Evolutionary conservation across 2,329 filamentous ascomycete species (phyloP), one percentile per base, ranked within the genome.

Genomic region (Microcyclospora pomicola): DNA sequence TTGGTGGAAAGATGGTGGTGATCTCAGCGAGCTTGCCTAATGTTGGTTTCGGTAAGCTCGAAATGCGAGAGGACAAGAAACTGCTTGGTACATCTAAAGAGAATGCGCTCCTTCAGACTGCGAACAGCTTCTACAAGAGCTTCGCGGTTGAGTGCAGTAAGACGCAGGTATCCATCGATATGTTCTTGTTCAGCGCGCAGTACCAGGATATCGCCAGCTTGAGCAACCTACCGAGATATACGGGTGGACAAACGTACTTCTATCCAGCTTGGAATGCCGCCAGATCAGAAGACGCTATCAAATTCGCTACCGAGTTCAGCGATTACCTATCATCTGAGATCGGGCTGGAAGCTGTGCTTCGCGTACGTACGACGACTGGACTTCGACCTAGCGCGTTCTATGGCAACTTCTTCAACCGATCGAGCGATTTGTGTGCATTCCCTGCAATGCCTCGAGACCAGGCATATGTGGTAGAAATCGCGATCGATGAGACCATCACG

Each of bases 61-160:
- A 92, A 29, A 82, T 92, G 76, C 75, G 91, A 53, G 88, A 96
- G 62, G 87, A 98, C 62, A 95, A 95, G 70, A 95, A 94, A 64
- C 64, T 93, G 12, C 69, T 98, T 15, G 91, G 91, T 28, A 98
- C 91, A 1, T 86, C 80, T 48, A 95, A 95, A 61, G 91, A 98
- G 59, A 85, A 75, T 47, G 69, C 73, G 44, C 71, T 98, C 27
- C 67, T 98, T 37, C 88, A 96, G 59, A 95, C 91, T 0, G 82
- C 77, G 31, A 95, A 86, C 66, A 86, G 83, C 55, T 98, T 96
- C 63, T 98, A 96, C 72, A 98, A 98, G 71, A 93, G 84, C 53
- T 98, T 98, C 54, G 91, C 91, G 0, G 91, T 98, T 2, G 91
- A 98, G 59, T 98, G 91, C 63, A 95, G 87, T 29, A 98, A 98